Evolutionary conservation across 805 yeast genomes (phyloP), one percentile per base, ranked within the genome.

Genomic region (Starmera amethionina): DNA sequence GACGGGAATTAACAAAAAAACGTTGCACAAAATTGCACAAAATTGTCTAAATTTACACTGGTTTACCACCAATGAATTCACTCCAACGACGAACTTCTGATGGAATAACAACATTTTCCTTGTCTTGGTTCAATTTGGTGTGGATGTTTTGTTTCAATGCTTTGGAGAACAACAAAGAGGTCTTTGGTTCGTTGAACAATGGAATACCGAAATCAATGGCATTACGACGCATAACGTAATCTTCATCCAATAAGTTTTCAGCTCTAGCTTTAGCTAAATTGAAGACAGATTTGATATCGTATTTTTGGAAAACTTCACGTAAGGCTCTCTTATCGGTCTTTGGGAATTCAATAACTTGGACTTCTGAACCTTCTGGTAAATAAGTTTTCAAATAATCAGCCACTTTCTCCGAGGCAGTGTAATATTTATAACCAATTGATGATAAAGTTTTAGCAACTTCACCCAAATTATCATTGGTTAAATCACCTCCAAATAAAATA

Each of bases 201-300:
- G 98, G 96, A 56, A 90, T 82, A 45, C 85, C 97, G 61, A 93
- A 93, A 63, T 93, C 99, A 67, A 93, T 94, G 37, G 99, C 97
- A 62, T 93, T 93, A 71, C 99, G 82, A 72, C 99, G 82, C 98
- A 93, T 93, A 43, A 90, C 81, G 63, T 93, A 93, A 65, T 93
- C 97, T 63, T 83, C 82, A 58, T 93, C 97, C 48, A 76, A 63
- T 48, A 86, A 72, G 48, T 74, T 67, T 55, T 85, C 94, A 35
- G 97, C 99, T 60, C 96, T 78, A 34, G 85, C 82, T 52, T 72
- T 72, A 40, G 98, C 97, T 56, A 93, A 74, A 68, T 93, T 93
- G 75, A 90, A 80, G 14, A 93, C 98, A 47, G 88, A 81, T 47
- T 79, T 73, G 59, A 93, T 79, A 54, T 89, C 79, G 64, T 86